Evolutionary conservation across 2,329 filamentous ascomycete genomes (phyloP).

Genomic region (Aphanocladium album): DNA sequence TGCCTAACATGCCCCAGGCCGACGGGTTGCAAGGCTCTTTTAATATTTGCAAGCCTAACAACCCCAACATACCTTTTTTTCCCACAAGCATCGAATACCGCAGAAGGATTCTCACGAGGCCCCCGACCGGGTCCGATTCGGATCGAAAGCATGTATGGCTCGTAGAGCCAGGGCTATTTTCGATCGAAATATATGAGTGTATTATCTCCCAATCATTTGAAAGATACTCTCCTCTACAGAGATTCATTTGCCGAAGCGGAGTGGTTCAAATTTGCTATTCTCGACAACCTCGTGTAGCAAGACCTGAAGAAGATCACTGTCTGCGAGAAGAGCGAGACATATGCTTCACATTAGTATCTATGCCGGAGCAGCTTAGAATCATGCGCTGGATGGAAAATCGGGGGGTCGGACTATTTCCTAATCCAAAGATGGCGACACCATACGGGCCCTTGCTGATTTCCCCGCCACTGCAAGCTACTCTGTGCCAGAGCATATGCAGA

Average conservation of each 20-base stretch:
- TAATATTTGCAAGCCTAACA: background rate
- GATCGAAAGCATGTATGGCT: background rate
- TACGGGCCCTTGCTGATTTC: background rate
- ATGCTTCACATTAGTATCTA: background rate
- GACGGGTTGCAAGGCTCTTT: no score
- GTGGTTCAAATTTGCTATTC: background rate
- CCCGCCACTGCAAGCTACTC: background rate
- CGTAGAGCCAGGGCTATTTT: background rate
- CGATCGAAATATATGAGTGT: background rate
- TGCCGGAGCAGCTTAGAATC: background rate
- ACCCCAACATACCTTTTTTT: constrained; percentile 2
- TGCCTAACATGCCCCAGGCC: no score
- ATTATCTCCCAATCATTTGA: background rate
- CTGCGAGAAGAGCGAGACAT: background rate
- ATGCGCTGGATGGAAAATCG: background rate
- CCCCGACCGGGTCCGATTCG: background rate
- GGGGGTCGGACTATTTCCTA: background rate
- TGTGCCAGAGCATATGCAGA: background rate
- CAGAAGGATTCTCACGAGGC: background rate
- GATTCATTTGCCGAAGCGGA: background rate
- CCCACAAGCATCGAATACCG: background rate
- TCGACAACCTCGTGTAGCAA: background rate
- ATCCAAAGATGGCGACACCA: background rate
- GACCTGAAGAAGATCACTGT: background rate
- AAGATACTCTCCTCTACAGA: background rate